Conservation (phyloP, 192 early-diverging fungal species). For the Rhizoclosmatium globosum region DNA sequence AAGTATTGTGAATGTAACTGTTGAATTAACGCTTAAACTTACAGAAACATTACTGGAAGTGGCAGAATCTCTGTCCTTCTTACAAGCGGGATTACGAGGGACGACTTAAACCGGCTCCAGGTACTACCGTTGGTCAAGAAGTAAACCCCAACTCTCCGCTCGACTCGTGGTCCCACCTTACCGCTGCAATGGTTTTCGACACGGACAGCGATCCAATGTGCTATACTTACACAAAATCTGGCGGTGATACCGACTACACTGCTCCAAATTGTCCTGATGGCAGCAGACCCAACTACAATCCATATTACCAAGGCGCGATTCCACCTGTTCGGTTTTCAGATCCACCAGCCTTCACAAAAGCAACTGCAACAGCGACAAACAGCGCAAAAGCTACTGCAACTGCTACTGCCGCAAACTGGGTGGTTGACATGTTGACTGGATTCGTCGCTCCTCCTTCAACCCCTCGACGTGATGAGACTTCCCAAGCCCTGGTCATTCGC, state of each 20-base stretch:
- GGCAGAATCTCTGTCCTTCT: conserved; percentile 30
- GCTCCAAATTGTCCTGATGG: background rate
- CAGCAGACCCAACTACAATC: background rate
- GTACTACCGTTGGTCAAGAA: background rate
- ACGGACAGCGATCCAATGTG: conserved; percentile 20
- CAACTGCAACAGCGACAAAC: background rate
- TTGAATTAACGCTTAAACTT: too few species aligned
- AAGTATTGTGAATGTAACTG: too few species aligned
- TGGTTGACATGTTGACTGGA: background rate
- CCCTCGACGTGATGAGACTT: background rate
- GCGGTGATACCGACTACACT: conserved; percentile 8
- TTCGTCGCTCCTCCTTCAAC: background rate
- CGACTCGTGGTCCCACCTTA: background rate
- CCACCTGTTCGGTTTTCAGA: background rate
- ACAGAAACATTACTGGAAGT: conserved; percentile 17
- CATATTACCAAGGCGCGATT: background rate
- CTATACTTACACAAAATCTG: conserved; percentile 31
- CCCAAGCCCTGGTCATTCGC: background rate
- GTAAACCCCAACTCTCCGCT: background rate
- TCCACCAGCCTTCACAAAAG: background rate
- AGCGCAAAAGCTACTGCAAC: background rate
- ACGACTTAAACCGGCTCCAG: background rate
- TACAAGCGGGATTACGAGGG: conserved; percentile 14
- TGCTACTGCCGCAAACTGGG: background rate
- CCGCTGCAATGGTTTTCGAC: conserved; percentile 7